Base-by-base conservation (phyloP, 1,284 basidiomycete genomes). In the Naganishia sp. region DNA sequence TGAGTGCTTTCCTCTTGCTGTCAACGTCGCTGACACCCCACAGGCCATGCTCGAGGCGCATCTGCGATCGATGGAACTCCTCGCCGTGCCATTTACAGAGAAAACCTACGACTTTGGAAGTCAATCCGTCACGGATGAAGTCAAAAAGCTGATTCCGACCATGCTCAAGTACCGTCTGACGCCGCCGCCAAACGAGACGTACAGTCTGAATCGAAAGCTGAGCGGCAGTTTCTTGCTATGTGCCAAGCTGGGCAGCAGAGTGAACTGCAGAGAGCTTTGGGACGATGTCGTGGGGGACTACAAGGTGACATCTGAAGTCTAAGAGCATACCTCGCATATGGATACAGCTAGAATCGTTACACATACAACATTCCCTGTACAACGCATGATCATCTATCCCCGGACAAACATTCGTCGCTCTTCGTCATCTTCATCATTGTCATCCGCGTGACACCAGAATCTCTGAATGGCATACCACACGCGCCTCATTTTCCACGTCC, bases 191-290 rank as follows among this genome's bases (percentile, higher is more conserved):
- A 82, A 86, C 67, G 94, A 98, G 81, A 98, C 95, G 1, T 98
- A 98, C 78, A 92, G 89, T 76, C 81, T 98, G 62, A 99, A 99
- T 77, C 82, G 94, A 74, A 99, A 98, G 84, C 77, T 98, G 70
- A 94, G 92, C 71, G 94, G 95, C 0, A 89, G 92, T 2, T 97
- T 99, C 81, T 81, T 99, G 69, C 84, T 98, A 17, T 95, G 95
- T 54, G 88, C 92, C 17, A 83, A 90, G 63, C 81, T 98, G 43
- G 85, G 85, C 50, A 91, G 92, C 17, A 83, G 82, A 1, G 87
- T 98, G 21, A 85, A 91, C 74, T 90, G 90, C 69, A 84, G 83
- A 73, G 79, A 76, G 23, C 79, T 97, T 41, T 94, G 92, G 90
- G 85, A 90, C 65, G 82, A 84, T 53, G 84, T 87, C 5, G 77